Percentiles rank a stretch among this genome's conserved stretches.
Evolutionary conservation across 2,329 filamentous ascomycete genomes (phyloP).

Genomic region (Ophidiomyces ophidiicola): DNA sequence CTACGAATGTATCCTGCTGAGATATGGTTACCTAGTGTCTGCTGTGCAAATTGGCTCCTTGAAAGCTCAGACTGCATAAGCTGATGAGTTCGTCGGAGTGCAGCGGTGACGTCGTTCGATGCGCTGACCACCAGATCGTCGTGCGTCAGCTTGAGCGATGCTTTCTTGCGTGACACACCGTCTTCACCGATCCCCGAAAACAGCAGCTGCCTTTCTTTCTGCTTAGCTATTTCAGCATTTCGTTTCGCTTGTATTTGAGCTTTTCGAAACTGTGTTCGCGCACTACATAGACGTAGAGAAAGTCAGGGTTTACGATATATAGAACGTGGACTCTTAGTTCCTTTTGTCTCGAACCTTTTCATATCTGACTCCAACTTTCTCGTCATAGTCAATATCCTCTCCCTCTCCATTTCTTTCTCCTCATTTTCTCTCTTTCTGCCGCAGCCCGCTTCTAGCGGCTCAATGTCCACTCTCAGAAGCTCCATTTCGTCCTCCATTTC

Average conservation of each 20-base stretch:
- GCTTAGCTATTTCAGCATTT: constrained; percentile 59
- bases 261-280: constrained; percentile 59
- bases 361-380: constrained; percentile 58
- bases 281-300: constrained; percentile 34
- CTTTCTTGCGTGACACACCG: constrained; percentile 20
- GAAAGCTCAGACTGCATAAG: constrained; percentile 75
- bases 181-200: constrained; percentile 50
- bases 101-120: constrained; percentile 69
- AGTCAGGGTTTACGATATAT: constrained; percentile 15
- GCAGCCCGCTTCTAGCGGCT: constrained; percentile 47
- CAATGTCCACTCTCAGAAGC: constrained; percentile 60
- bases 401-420: constrained; percentile 50
- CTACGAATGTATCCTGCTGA: not conserved
- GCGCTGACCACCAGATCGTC: constrained; percentile 63
- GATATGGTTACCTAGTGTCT: constrained; percentile 51
- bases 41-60: constrained; percentile 77
- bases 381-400: constrained; percentile 53
- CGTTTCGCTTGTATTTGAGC: constrained; percentile 70
- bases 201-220: constrained; percentile 63
- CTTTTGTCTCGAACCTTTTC: constrained; percentile 46
- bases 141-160: constrained; percentile 46
- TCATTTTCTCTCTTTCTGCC: constrained; percentile 35
- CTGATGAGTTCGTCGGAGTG: constrained; percentile 72
- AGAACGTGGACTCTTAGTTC: not conserved
- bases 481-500: constrained; percentile 76